Evolutionary conservation across 257 asterid genomes (phyloP), one percentile per base, ranked within the genome.

Genomic region (Nicotiana obtusifolia): DNA sequence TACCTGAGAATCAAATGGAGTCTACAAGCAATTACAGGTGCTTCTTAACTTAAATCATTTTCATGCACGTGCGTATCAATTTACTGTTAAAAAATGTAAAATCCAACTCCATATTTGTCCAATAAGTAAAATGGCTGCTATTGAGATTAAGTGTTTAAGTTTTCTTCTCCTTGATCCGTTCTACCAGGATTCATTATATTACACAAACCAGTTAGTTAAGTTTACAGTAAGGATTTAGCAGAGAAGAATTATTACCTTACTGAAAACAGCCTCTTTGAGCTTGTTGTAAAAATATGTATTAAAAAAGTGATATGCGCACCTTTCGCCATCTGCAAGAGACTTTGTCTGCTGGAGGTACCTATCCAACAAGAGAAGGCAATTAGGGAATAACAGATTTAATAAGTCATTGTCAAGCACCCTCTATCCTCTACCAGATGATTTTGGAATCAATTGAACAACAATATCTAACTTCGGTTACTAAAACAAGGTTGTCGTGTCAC

Each of bases 271-370:
- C 84, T 87, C 89, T 87, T 92, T 92, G 89, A 94, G 89, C 87
- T 94, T 96, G 87, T 85, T 83, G 82, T 96, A 96, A 86, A 96
- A 94, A 88, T 89, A 96, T 19, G 99, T 96, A 86, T 93, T 93
- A 14, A 96, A 96, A 80, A 93, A 89, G 83, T 94, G 97, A 87
- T 78, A 93, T 77, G 86, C 83, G 64, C 83, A 52, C 79, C 81
- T 73, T 84, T 82, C 89, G 67, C 80, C 53, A 73, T 84, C 81
- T 62, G 77, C 64, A 26, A 85, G 83, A 82, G 89, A 86, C 82
- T 83, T 62, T 79, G 75, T 84, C 82, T 90, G 88, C 94, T 92
- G 97, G 91, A 94, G 87, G 83, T 92, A 91, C 90, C 99, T 96
- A 88, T 79, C 31, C 85, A 84, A 82, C 84, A 61, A 64, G 47